Percentiles rank a stretch among this genome's conserved stretches.
Evolutionary conservation across 2,329 filamentous ascomycete genomes (phyloP).

Genomic region (Penicillium sp.): DNA sequence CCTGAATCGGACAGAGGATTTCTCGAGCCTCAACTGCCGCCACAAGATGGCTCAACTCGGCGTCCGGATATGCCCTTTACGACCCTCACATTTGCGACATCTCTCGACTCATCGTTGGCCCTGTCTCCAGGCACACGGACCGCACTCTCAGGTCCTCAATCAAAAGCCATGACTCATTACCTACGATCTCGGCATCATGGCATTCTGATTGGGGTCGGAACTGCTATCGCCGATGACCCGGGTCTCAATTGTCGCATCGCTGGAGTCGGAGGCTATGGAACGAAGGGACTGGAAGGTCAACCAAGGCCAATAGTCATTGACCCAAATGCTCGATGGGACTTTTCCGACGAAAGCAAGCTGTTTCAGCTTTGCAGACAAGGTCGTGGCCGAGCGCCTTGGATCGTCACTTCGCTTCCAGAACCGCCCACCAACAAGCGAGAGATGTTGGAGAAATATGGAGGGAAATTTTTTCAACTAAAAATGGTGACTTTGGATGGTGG

Average conservation of each 20-base stretch:
- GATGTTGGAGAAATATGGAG: slow-evolving; percentile 35
- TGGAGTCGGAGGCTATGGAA: slow-evolving; percentile 58
- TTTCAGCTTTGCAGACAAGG: slow-evolving; percentile 65
- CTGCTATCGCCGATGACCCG: slow-evolving; percentile 82
- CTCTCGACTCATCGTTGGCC: slow-evolving; percentile 77
- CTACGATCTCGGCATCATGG: slow-evolving; percentile 83
- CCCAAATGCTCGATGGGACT: slow-evolving; percentile 71
- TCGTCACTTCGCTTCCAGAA: slow-evolving; percentile 54
- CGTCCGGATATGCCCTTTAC: slow-evolving; percentile 52
- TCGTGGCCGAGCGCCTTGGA: slow-evolving; percentile 71
- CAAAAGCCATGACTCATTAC: slow-evolving; percentile 93
- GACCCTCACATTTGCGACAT: slow-evolving; percentile 86
- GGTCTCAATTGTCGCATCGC: slow-evolving; percentile 81
- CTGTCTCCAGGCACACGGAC: slow-evolving; percentile 76
- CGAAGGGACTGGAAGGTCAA: slow-evolving; percentile 58
- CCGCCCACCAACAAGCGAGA: slow-evolving; percentile 18
- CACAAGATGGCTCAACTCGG: slow-evolving; percentile 20
- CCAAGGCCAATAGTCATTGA: slow-evolving; percentile 83
- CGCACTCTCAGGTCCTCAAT: slow-evolving; percentile 75
- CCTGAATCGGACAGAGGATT: slow-evolving; percentile 45
- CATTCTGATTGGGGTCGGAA: slow-evolving; percentile 83
- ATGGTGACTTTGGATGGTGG: slow-evolving; percentile 15
- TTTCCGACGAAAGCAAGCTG: slow-evolving; percentile 64
- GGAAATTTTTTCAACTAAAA: slow-evolving; percentile 35
- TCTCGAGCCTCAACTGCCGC: slow-evolving; percentile 53